Base-by-base conservation (phyloP, 202 grass and related monocot species). In the Saccharum hybrid region DNA sequence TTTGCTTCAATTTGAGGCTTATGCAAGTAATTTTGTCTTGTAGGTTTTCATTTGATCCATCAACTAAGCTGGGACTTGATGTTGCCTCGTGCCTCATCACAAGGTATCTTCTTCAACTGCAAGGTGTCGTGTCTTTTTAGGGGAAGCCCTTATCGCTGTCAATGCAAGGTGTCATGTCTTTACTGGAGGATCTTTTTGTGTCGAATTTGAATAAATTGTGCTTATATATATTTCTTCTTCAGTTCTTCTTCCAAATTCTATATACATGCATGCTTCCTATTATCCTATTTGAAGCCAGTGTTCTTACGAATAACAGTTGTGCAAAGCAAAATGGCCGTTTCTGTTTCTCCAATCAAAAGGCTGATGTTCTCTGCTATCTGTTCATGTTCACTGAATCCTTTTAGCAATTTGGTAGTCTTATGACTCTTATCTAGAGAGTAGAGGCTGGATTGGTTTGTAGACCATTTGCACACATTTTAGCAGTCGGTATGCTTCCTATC, bases 11-110 rank as follows among this genome's bases (percentile, higher is more conserved):
- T 56, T 9, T 37, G 46, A 60, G 15, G 52, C 79, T 91, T 85
- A 79, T 63, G 43, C 23, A 76, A 86, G 38, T 77, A 79, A 48
- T 63, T 85, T 85, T 45, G 38, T 67, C 54, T 69, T 66, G 31
- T 83, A 98, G 93, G 74, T 98, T 98, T 90, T 79, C 93, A 74
- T 98, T 98, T 90, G 96, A 98, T 71, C 92, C 93, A 76, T 63
- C 91, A 45, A 75, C 86, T 75, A 98, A 92, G 81, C 66, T 98
- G 79, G 96, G 96, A 48, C 93, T 98, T 75, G 89, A 98, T 90
- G 83, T 98, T 85, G 96, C 96, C 78, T 98, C 93, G 2, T 98
- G 96, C 87, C 90, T 98, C 40, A 68, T 95, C 64, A 98, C 93
- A 87, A 94, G 96, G 96, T 95, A 93, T 83, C 6, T 57, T 48